Evolutionary conservation across 441 rosid species (phyloP).

Genomic region (Sinapis alba): DNA sequence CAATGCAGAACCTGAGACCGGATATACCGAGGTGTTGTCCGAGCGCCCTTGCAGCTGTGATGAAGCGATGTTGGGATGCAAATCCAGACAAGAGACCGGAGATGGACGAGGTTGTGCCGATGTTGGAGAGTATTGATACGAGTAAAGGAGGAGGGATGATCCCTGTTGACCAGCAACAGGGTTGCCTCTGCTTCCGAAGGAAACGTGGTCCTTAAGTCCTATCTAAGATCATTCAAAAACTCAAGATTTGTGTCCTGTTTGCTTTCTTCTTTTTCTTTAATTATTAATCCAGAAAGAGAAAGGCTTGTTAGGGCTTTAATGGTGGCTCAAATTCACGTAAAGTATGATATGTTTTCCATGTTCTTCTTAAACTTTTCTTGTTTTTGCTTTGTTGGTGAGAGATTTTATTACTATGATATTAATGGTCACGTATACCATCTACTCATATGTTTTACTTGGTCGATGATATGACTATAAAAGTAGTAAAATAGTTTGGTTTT

Average conservation of each 20-base stretch:
- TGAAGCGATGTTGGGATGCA: constrained; percentile 99
- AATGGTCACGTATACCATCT: constrained; percentile 8
- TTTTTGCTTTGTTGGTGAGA: constrained; percentile 24
- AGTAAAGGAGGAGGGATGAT: constrained; percentile 99
- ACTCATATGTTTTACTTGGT: background rate
- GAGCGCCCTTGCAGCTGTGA: constrained; percentile 79
- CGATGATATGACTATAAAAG: background rate
- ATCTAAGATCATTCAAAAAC: constrained; percentile 24
- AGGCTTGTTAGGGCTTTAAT: constrained; percentile 36
- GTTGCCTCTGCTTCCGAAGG: constrained; percentile 88
- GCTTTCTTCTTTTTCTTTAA: background rate
- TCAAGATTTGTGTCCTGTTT: constrained; percentile 17
- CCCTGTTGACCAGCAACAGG: constrained; percentile 75
- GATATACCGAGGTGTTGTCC: constrained; percentile 99
- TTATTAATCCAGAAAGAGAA: constrained; percentile 14
- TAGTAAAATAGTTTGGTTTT: background rate
- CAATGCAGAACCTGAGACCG: constrained; percentile 84
- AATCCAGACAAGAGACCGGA: constrained; percentile 92
- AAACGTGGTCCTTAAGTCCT: constrained; percentile 65
- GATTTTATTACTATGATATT: constrained; percentile 7
- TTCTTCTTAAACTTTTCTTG: constrained; percentile 28
- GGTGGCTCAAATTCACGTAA: constrained; percentile 26
- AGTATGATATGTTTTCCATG: constrained; percentile 35
- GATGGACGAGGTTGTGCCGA: constrained; percentile 91
- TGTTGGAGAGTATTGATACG: constrained; percentile 91